phyloP scores from a whole-genome alignment of 2,329 filamentous ascomycete species.

The Chaetothyriales sp. region DNA sequence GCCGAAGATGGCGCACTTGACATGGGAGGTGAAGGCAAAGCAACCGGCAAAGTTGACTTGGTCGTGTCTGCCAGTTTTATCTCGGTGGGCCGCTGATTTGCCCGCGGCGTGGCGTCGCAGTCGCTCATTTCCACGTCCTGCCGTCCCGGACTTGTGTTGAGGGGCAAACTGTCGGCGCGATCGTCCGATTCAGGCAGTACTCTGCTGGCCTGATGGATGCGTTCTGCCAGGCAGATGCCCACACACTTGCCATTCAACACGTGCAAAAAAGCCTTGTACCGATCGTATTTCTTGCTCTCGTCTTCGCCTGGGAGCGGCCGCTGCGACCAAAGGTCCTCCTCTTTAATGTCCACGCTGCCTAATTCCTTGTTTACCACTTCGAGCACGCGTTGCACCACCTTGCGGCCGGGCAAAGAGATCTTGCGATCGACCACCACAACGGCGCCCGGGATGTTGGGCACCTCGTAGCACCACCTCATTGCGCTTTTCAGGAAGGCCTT shows the following conservation, averaged over 20 bases:
- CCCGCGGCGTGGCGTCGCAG: slow-evolving; percentile 4
- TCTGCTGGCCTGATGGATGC: slow-evolving; percentile 42
- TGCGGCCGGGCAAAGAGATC: slow-evolving; percentile 38
- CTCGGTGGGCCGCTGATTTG: slow-evolving; percentile 5
- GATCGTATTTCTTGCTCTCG: slow-evolving; percentile 26
- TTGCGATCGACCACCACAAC: slow-evolving; percentile 46
- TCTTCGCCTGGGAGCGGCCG: slow-evolving; percentile 25
- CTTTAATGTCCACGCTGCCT: slow-evolving; percentile 45
- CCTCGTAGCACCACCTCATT: slow-evolving; percentile 39
- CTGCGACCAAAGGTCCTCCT: slow-evolving; percentile 44
- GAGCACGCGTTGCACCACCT: slow-evolving; percentile 42
- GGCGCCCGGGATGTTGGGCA: slow-evolving; percentile 36
- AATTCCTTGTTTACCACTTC: slow-evolving; percentile 51
- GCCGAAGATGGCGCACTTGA: slow-evolving; percentile 24
- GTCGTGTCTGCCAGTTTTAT: slow-evolving; percentile 11
- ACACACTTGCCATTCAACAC: slow-evolving; percentile 48
- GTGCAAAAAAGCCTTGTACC: slow-evolving; percentile 50
- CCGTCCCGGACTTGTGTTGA: slow-evolving; percentile 5
- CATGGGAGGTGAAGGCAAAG: slow-evolving; percentile 1
- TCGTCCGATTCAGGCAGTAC: slow-evolving; percentile 23
- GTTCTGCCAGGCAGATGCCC: slow-evolving; percentile 47
- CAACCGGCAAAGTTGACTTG: slow-evolving; percentile 10
- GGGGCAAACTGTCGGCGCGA: neutral
- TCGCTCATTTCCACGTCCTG: slow-evolving; percentile 8
- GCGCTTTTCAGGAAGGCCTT: slow-evolving; percentile 43